phyloP scores from a whole-genome alignment of 192 early-diverging fungal genomes.

The Coemansia sp. region DNA sequence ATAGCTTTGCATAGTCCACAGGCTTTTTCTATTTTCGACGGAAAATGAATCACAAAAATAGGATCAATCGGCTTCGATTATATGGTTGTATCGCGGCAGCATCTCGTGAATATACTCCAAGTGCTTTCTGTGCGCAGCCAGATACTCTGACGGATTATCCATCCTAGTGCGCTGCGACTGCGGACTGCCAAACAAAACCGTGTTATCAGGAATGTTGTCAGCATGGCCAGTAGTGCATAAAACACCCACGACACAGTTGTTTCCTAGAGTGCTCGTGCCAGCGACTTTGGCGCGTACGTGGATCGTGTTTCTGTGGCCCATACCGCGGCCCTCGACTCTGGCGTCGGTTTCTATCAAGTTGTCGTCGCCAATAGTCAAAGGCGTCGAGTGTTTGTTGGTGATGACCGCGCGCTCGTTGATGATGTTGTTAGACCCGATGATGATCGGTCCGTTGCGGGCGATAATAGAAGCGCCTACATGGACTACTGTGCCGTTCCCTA shows the following conservation, averaged over 20 bases:
- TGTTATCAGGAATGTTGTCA: constrained; percentile 44
- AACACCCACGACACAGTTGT: constrained; percentile 48
- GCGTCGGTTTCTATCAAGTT: constrained; percentile 47
- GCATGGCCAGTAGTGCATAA: constrained; percentile 26
- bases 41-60: background rate
- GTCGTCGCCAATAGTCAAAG: constrained; percentile 46
- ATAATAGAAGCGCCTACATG: constrained; percentile 50
- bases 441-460: constrained; percentile 46
- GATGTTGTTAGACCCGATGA: constrained; percentile 51
- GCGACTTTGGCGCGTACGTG: constrained; percentile 33
- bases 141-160: constrained; percentile 25
- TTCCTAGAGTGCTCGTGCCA: constrained; percentile 44
- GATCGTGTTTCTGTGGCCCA: constrained; percentile 43
- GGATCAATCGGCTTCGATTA: constrained; percentile 47
- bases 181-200: constrained; percentile 44
- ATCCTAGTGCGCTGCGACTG: constrained; percentile 30
- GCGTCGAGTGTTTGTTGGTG: constrained; percentile 32
- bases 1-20: background rate
- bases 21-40: background rate
- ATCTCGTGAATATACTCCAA: constrained; percentile 52
- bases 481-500: constrained; percentile 46
- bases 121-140: constrained; percentile 34
- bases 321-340: constrained; percentile 39
- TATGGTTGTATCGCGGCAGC: constrained; percentile 54
- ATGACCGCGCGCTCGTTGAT: constrained; percentile 45